Conservation (phyloP, 2,329 filamentous ascomycete species). For the Aspergillus jensenii region DNA sequence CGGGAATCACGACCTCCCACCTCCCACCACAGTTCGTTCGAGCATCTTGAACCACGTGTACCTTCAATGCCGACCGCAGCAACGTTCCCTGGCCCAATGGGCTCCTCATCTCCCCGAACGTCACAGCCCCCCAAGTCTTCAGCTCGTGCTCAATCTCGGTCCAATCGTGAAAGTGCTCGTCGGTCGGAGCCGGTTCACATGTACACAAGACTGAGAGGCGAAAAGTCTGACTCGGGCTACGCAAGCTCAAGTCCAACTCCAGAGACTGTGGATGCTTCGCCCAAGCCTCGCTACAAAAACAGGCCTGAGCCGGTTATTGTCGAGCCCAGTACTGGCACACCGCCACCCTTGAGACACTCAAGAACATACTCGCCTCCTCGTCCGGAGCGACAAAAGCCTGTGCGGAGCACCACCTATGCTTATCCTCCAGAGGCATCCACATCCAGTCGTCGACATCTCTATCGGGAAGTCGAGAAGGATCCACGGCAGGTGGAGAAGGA, state of each 20-base stretch:
- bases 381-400: conserved; percentile 22
- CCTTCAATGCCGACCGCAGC: conserved; percentile 38
- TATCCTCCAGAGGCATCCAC: conserved; percentile 24
- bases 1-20: conserved; percentile 24
- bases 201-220: conserved; percentile 35
- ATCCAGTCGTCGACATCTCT: conserved; percentile 14
- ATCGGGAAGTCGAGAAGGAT: conserved; percentile 26
- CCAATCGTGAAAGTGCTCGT: conserved; percentile 29
- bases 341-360: conserved; percentile 26
- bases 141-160: conserved; percentile 25
- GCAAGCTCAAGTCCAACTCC: conserved; percentile 44
- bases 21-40: conserved; percentile 34
- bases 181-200: conserved; percentile 27
- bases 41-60: conserved; percentile 28
- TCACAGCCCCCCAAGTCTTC: conserved; percentile 25
- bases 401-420: conserved; percentile 29
- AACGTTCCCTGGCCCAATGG: conserved; percentile 34
- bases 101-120: conserved; percentile 14
- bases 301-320: conserved; percentile 26
- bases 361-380: conserved; percentile 30
- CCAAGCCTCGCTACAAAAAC: conserved; percentile 38
- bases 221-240: conserved; percentile 46
- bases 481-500: conserved; percentile 25
- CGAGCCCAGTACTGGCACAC: conserved; percentile 23
- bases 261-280: conserved; percentile 36